Base-by-base conservation (phyloP, 2,329 filamentous ascomycete species). In the Ilyonectria mors-panacis region DNA sequence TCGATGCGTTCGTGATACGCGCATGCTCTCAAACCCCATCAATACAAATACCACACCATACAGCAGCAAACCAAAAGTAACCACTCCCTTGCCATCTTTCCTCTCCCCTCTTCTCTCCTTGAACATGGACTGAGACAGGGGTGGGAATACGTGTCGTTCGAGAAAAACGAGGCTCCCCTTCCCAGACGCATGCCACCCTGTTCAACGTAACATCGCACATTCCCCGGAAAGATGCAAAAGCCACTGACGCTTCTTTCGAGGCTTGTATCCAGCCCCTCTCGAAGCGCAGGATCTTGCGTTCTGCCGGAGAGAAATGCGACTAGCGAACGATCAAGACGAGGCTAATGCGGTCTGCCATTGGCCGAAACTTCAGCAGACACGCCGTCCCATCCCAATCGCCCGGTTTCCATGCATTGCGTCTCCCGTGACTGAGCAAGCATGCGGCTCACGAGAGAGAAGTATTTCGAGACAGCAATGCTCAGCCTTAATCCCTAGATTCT, bases 281-380 rank as follows among this genome's bases (percentile, higher is more conserved):
- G 21, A 56, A 62, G 50, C 33, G 51, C 51, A 48, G 51, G 28
- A 62, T 56, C 51, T 45, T 37, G 53, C 59, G 44, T 56, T 33
- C 21, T 30, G 30, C 59, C 21, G 19, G n/a, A 30, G 30, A 48
- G 17, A 62, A 48, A 56, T 42, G 21, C 33, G 30, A 21, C 51
- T 21, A n/a, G n/a, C 9, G 21, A 48, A 30, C 53, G 68, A 63
- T 35, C 44, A 28, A 63, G 35, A 55, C 63, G 56, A 70, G 56
- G 68, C 70, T 53, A 63, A 60, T 70, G 45, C 66, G 19, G 21
- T 33, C 35, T 62, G 21, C 53, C 45, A 70, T 70, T 70, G 72
- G 72, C 35, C 55, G 61, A 33, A 45, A 54, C 47, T 61, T 35
- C 48, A 58, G 28, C 56, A 54, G 53, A 63, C 26, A 65, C 37